These are phyloP conservation scores for Neurospora sp. DNA, from an alignment of 495 filamentous ascomycete species.

Conservation along the genomic window DNA sequence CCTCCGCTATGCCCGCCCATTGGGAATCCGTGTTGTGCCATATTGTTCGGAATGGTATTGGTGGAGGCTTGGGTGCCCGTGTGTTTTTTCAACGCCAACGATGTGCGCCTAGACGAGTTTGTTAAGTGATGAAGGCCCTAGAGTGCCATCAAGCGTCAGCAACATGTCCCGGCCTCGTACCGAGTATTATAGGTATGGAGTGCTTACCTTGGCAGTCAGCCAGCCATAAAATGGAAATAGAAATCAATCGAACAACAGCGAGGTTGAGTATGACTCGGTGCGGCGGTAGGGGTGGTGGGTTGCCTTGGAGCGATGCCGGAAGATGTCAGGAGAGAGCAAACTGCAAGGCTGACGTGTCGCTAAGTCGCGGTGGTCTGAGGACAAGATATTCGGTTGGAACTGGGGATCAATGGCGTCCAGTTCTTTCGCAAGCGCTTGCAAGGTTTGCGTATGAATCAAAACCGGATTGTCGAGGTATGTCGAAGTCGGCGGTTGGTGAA, in stretches of 20 bases:
- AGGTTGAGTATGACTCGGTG: conserved; percentile 2
- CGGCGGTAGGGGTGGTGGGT: neutral
- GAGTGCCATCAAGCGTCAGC: neutral
- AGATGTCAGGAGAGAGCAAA: neutral
- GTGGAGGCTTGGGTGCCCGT: neutral
- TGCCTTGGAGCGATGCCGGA: conserved; percentile 6
- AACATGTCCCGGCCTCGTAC: neutral
- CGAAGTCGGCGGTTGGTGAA: neutral
- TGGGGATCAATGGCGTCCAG: neutral
- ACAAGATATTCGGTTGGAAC: neutral
- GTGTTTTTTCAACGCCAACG: neutral
- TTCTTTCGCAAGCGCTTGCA: neutral
- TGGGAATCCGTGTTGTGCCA: conserved; percentile 53
- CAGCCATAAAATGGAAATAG: conserved; percentile 1
- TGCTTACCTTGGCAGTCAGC: conserved; percentile 2
- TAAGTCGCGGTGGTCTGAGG: conserved; percentile 1
- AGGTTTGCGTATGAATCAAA: neutral
- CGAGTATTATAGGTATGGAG: neutral
- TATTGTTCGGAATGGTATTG: conserved; percentile 3
- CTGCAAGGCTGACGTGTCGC: neutral
- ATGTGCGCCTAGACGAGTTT: neutral
- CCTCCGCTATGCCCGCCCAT: conserved; percentile 52
- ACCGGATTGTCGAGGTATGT: neutral
- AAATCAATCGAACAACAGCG: neutral
- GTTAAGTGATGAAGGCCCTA: neutral